These are phyloP conservation scores for Penicillium desertorum DNA, from an alignment of 495 filamentous ascomycete species.

Conservation along the genomic window DNA sequence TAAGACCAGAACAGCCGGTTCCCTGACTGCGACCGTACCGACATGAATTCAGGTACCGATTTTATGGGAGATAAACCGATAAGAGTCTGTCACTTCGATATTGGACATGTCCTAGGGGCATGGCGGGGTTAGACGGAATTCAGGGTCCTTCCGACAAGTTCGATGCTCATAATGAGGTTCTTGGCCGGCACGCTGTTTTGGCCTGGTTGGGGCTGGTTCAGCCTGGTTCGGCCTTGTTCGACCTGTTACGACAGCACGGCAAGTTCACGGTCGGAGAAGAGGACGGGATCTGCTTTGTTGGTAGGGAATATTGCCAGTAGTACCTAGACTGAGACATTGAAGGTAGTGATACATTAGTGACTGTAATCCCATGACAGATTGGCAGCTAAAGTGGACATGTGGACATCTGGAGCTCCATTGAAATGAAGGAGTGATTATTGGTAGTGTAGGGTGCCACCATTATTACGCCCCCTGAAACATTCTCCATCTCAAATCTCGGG, in stretches of 20 bases:
- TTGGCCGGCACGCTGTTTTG: not conserved
- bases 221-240: not conserved
- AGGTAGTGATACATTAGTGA: not conserved
- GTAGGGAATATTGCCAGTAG: not conserved
- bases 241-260: not conserved
- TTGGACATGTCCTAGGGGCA: not conserved
- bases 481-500: not conserved
- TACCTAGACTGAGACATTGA: not conserved
- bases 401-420: not conserved
- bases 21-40: not conserved
- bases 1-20: not conserved
- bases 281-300: not conserved
- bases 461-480: not conserved
- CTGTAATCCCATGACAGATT: slow-evolving; percentile 3
- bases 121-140: not conserved
- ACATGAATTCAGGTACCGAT: not conserved
- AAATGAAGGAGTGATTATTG: not conserved
- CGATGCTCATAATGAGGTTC: not conserved
- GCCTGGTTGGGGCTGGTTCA: too few species aligned
- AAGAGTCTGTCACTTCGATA: not conserved
- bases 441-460: not conserved
- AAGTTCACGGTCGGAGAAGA: not conserved
- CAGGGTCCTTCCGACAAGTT: not conserved
- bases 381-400: too few species aligned
- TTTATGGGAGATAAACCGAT: not conserved